These are phyloP conservation scores for Phtheirospermum japonicum DNA, from an alignment of 257 asterid species.

Conservation along the genomic window DNA sequence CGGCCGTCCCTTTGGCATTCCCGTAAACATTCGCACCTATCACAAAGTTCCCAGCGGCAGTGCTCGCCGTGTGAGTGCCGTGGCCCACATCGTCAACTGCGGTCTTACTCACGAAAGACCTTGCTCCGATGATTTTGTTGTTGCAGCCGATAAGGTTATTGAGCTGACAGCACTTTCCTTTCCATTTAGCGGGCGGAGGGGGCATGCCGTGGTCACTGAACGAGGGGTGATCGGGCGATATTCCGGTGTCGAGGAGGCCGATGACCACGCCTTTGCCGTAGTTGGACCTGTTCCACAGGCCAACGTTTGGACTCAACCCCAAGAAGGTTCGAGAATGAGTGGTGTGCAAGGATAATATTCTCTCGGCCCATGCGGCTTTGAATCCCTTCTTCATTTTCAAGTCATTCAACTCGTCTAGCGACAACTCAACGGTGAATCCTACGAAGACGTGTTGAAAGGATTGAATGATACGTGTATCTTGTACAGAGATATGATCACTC, in stretches of 20 bases:
- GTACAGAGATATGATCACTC: too few species aligned
- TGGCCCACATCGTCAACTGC: constrained; percentile 43
- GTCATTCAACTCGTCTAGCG: background rate
- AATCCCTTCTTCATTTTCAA: constrained; percentile 1
- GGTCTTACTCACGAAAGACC: constrained; percentile 11
- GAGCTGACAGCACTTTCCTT: constrained; percentile 2
- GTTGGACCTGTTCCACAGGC: background rate
- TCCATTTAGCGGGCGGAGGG: constrained; percentile 14
- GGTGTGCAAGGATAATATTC: constrained; percentile 34
- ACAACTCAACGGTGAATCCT: background rate
- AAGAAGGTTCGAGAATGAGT: constrained; percentile 48
- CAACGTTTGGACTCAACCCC: constrained; percentile 25
- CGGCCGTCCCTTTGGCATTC: constrained; percentile 41
- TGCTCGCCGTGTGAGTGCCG: constrained; percentile 51
- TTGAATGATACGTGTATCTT: too few species aligned
- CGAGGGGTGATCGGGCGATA: constrained; percentile 24
- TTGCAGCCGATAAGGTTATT: constrained; percentile 30
- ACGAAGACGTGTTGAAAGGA: background rate
- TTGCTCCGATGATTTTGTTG: constrained; percentile 51
- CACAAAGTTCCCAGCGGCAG: constrained; percentile 49
- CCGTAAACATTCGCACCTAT: constrained; percentile 41
- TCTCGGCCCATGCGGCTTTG: constrained; percentile 34
- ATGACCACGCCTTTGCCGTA: constrained; percentile 26
- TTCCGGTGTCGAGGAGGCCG: constrained; percentile 21
- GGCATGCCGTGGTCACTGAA: constrained; percentile 22